These are phyloP conservation scores for Ophiostoma himal-ulmi DNA, from an alignment of 2,329 filamentous ascomycete species.

Conservation along the genomic window DNA sequence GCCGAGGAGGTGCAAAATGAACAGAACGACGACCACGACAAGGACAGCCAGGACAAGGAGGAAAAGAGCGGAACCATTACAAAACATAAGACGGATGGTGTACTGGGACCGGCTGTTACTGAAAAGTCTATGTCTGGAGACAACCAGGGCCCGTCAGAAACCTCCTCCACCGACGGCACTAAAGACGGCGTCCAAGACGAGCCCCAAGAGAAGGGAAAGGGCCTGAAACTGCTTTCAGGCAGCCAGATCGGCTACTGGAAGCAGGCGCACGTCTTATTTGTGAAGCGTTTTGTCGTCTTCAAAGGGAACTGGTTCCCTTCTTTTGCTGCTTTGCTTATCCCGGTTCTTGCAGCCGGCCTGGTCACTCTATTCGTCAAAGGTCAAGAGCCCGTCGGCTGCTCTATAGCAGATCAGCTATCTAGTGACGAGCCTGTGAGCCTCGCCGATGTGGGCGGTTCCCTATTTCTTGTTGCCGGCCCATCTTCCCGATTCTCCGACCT, in stretches of 20 bases:
- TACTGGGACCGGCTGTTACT: background rate
- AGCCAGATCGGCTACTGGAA: slow-evolving; percentile 60
- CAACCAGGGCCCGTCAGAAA: background rate
- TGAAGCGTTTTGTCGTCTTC: slow-evolving; percentile 71
- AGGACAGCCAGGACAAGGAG: background rate
- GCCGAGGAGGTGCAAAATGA: slow-evolving; percentile 70
- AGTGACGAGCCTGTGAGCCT: slow-evolving; percentile 36
- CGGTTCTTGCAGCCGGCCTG: slow-evolving; percentile 71
- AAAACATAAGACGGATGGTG: background rate
- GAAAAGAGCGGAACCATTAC: background rate
- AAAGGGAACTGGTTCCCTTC: slow-evolving; percentile 75
- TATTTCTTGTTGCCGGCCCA: slow-evolving; percentile 43
- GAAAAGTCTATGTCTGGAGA: background rate
- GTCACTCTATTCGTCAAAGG: slow-evolving; percentile 68
- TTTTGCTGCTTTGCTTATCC: slow-evolving; percentile 66
- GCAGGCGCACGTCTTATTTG: slow-evolving; percentile 69
- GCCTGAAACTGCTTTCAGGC: slow-evolving; percentile 60
- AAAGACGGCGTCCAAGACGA: slow-evolving; percentile 15
- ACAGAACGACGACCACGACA: slow-evolving; percentile 20
- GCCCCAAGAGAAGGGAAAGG: slow-evolving; percentile 27
- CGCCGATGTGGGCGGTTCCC: slow-evolving; percentile 34
- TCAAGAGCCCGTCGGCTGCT: slow-evolving; percentile 49
- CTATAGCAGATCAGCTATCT: slow-evolving; percentile 45
- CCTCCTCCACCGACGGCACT: background rate
- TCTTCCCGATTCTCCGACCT: slow-evolving; percentile 36